These are phyloP conservation scores for Alternaria conjuncta DNA, from an alignment of 2,329 filamentous ascomycete species.

Conservation along the genomic window DNA sequence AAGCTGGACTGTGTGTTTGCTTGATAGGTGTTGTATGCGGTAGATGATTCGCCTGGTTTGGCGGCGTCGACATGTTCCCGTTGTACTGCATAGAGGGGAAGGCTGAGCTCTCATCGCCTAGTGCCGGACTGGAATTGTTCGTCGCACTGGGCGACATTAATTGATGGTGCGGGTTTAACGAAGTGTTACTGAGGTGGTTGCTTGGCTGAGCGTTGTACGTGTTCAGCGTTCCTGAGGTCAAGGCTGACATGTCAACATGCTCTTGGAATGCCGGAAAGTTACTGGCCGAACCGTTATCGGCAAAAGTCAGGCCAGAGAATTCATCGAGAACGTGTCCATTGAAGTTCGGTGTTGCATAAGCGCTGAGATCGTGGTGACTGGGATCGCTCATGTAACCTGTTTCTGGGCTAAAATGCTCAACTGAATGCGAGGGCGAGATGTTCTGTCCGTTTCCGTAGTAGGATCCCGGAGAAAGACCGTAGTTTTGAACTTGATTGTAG, in stretches of 20 bases:
- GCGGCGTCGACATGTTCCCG: constrained; percentile 36
- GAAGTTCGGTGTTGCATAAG: constrained; percentile 42
- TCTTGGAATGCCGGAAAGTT: constrained; percentile 32
- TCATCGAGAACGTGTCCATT: constrained; percentile 41
- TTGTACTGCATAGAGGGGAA: constrained; percentile 29
- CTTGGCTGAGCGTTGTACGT: constrained; percentile 41
- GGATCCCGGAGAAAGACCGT: constrained; percentile 37
- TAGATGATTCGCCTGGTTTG: constrained; percentile 24
- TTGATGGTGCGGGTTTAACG: constrained; percentile 38
- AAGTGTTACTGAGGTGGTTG: constrained; percentile 25
- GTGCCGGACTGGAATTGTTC: constrained; percentile 46
- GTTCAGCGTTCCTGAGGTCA: constrained; percentile 36
- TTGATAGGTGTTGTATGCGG: constrained; percentile 40
- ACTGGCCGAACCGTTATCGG: constrained; percentile 29
- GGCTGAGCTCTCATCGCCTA: constrained; percentile 35
- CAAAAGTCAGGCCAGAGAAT: constrained; percentile 35
- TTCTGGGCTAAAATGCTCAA: constrained; percentile 48
- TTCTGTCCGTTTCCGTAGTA: constrained; percentile 40
- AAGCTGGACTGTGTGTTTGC: constrained; percentile 47
- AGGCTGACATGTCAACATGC: constrained; percentile 34
- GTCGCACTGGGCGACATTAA: constrained; percentile 45
- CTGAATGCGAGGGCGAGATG: constrained; percentile 48
- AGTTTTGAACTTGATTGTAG: constrained; percentile 35
- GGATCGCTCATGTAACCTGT: constrained; percentile 43
- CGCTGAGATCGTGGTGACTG: constrained; percentile 40